Conservation (phyloP, 2,329 filamentous ascomycete species). For the Botrytis deweyae region DNA sequence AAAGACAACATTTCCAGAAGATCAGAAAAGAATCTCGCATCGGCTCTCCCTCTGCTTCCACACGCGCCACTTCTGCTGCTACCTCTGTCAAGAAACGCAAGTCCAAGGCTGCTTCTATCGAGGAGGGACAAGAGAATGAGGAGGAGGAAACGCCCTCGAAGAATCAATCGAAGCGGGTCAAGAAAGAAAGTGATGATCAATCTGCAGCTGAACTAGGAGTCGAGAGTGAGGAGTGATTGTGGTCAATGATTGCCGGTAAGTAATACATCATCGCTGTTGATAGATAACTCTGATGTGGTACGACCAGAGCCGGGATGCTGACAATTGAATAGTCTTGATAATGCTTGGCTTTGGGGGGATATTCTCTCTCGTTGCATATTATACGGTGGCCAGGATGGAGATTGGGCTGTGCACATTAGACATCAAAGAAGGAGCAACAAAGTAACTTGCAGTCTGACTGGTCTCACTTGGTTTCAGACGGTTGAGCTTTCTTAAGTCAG, state of each 20-base stretch:
- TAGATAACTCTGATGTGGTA: not conserved
- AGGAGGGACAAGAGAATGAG: slow-evolving; percentile 13
- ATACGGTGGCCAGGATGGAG: not conserved
- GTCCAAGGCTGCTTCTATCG: not conserved
- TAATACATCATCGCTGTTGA: not conserved
- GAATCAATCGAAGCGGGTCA: slow-evolving; percentile 16
- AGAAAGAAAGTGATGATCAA: not conserved
- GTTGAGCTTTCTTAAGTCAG: not conserved
- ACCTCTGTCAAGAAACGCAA: slow-evolving; percentile 12
- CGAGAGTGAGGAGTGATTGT: not conserved
- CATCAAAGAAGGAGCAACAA: not conserved
- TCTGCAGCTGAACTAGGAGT: not conserved
- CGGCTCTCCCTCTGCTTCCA: not conserved
- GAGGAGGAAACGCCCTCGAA: slow-evolving; percentile 16
- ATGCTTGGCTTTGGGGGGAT: not conserved
- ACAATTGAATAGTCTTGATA: not conserved
- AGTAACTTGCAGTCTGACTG: not conserved
- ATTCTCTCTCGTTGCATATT: not conserved
- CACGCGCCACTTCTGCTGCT: not conserved
- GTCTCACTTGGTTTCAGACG: not conserved
- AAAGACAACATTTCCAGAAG: slow-evolving; percentile 39
- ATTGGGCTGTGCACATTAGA: not conserved
- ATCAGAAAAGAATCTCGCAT: slow-evolving; percentile 29
- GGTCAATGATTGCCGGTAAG: not conserved
- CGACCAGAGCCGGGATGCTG: not conserved